Evolutionary conservation across 2,329 filamentous ascomycete species (phyloP).

Genomic region (Fusarium humuli): DNA sequence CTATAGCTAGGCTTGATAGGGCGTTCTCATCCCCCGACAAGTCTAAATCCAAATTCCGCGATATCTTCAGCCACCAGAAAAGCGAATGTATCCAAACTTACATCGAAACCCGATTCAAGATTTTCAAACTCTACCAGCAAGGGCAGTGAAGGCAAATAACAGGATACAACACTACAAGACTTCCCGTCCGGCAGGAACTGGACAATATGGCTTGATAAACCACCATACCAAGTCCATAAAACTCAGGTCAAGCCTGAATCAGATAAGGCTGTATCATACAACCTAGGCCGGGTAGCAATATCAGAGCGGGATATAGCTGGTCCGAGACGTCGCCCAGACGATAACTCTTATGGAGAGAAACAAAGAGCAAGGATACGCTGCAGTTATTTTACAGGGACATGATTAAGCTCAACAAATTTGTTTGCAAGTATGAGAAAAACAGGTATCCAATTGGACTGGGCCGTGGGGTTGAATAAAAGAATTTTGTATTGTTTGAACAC

Average conservation of each 20-base stretch:
- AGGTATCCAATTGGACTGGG: accelerated
- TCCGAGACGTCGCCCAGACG: not conserved
- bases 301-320: not conserved
- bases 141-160: not conserved
- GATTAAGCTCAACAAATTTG: not conserved
- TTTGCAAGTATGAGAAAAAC: not conserved
- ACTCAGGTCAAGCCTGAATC: not conserved
- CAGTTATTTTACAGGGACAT: not conserved
- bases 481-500: accelerated
- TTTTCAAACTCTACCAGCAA: not conserved
- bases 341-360: not conserved
- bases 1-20: not conserved
- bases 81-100: not conserved
- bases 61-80: too few species aligned
- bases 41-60: accelerated
- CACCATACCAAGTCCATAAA: too few species aligned
- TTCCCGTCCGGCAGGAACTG: not conserved
- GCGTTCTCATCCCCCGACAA: not conserved
- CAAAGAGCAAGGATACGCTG: not conserved
- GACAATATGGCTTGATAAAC: not conserved
- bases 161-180: not conserved
- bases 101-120: too few species aligned
- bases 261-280: not conserved
- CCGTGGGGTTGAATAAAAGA: accelerated
- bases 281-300: not conserved